Evolutionary conservation across 2,329 filamentous ascomycete species (phyloP).

Genomic region (Fusarium sarcochroum): DNA sequence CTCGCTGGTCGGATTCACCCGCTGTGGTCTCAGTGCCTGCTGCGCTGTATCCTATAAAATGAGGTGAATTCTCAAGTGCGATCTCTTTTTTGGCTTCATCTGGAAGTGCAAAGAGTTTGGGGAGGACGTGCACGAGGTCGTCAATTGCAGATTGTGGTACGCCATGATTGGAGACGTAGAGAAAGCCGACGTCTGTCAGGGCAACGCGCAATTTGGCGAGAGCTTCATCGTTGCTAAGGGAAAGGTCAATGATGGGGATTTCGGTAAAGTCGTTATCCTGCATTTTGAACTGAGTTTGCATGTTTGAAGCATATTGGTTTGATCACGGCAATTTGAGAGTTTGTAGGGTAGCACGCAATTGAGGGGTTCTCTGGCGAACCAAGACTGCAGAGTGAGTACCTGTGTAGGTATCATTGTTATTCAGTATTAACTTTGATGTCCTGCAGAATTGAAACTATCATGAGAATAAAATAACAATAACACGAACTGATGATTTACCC

Average conservation of each 20-base stretch:
- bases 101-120: constrained; percentile 60
- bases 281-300: constrained; percentile 5
- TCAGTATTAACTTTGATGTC: neutral
- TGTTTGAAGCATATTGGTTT: neutral
- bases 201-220: constrained; percentile 61
- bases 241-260: constrained; percentile 66
- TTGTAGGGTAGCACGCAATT: neutral
- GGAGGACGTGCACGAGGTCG: constrained; percentile 58
- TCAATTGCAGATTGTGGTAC: constrained; percentile 55
- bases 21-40: constrained; percentile 70
- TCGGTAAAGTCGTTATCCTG: constrained; percentile 49
- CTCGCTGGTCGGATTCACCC: constrained; percentile 64
- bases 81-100: constrained; percentile 56
- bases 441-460: neutral
- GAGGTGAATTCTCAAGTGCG: constrained; percentile 67
- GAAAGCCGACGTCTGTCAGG: constrained; percentile 65
- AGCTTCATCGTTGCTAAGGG: constrained; percentile 57
- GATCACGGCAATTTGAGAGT: neutral
- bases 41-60: constrained; percentile 72
- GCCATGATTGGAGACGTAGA: constrained; percentile 66
- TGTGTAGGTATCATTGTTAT: neutral
- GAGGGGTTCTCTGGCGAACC: constrained; percentile 4
- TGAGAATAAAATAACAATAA: neutral
- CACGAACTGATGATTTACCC: no score
- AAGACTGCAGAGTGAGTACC: no score